phyloP scores from a whole-genome alignment of 495 filamentous ascomycete species.

The Hypomontagnella submonticulosa region DNA sequence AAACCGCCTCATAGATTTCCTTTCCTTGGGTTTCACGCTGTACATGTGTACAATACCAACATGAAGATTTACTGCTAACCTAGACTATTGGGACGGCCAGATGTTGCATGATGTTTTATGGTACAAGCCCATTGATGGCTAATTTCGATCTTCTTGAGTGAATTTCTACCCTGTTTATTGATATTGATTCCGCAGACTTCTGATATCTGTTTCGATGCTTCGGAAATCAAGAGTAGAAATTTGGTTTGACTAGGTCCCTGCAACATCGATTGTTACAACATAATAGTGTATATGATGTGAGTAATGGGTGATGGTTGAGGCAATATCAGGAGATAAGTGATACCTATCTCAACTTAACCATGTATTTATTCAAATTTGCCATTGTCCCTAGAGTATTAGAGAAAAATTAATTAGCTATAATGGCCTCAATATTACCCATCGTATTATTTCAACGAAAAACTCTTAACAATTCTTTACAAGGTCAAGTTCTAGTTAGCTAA shows the following conservation, averaged over 20 bases:
- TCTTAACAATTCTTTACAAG: too few relatives aligned
- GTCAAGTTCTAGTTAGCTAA: too few relatives aligned
- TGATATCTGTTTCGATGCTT: background rate
- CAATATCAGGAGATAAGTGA: background rate
- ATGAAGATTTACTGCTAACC: constrained; percentile 34
- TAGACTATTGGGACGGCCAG: constrained; percentile 23
- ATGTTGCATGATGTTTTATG: constrained; percentile 28
- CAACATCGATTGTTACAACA: too few relatives aligned
- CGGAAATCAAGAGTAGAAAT: background rate
- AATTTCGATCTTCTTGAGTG: constrained; percentile 14
- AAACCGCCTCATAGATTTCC: constrained; percentile 56
- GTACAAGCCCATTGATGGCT: background rate
- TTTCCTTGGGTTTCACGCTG: constrained; percentile 54
- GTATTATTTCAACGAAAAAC: too few relatives aligned
- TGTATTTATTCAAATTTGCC: too few relatives aligned
- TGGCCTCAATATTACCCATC: too few relatives aligned
- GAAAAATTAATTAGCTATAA: too few relatives aligned
- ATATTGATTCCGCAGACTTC: background rate
- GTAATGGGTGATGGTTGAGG: background rate
- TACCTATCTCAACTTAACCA: too few relatives aligned
- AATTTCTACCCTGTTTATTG: constrained; percentile 13
- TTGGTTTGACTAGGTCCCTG: too few relatives aligned
- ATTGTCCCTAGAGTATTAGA: too few relatives aligned
- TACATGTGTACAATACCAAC: constrained; percentile 57
- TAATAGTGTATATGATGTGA: too few relatives aligned